Base-by-base conservation (phyloP, 306 rosid genomes). In the Cicer cuneatum region DNA sequence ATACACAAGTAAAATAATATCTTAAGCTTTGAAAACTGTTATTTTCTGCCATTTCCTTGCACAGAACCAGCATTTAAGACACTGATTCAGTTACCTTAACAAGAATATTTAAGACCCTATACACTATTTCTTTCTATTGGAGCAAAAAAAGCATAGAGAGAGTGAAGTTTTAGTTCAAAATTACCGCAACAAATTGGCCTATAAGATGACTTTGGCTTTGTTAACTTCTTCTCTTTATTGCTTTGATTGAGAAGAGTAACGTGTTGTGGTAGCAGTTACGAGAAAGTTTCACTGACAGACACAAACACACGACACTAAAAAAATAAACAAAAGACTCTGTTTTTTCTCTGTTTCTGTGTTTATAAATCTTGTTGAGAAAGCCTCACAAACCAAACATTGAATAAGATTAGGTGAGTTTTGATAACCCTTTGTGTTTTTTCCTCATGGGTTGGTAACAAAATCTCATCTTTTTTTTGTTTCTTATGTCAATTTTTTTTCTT, bases 61-160 rank as follows among this genome's bases (percentile, higher is more conserved):
- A 51, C 70, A 43, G 58, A 70, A 66, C 69, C 76, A 12, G 69
- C 83, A 84, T 65, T 83, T 71, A 69, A 60, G 79, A 74, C 39
- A 7, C 56, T 77, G 33, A 65, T 72, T 33, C 7, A 39, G 14
- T 69, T 72, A 52, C 70, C 64, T 61, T 61, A 67, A 78, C 56
- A 59, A 59, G 5, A 16, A 33, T 24, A 59, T 29, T 59, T 59
- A 59, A 59, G 65, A 59, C 19, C 35, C 42, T 33, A 42, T 13
- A 29, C 5, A 29, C 5, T 12, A 2, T 35, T 13, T 59, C 54
- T 74, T 77, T 41, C 71, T 68, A 68, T 72, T 78, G 43, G 52
- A 58, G 29, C 38, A 52, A 14, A 62, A 15, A 19, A 5, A 29
- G 2, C 66, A 38, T 19, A 51, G 61, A 6, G 70, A 16, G 48